phyloP scores from a whole-genome alignment of 768 basidiomycete genomes.

The Leccinum olivaceopallidum region DNA sequence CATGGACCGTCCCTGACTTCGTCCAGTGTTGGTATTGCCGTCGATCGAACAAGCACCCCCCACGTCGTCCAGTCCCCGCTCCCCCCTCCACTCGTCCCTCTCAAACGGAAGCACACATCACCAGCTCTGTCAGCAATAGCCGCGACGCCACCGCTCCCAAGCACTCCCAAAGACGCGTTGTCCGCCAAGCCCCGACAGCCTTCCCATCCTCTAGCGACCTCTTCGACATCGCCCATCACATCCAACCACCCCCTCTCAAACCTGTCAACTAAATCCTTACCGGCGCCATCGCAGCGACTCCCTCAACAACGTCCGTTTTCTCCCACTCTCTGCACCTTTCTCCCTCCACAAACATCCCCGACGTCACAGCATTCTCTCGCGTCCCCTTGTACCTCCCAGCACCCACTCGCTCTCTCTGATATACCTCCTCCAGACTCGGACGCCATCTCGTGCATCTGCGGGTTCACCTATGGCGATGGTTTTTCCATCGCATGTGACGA shows the following conservation, averaged over 20 bases:
- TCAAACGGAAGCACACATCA: conserved; percentile 41
- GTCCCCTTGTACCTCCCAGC: conserved; percentile 25
- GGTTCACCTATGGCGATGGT: conserved; percentile 73
- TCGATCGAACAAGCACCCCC: conserved; percentile 23
- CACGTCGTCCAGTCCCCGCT: conserved; percentile 24
- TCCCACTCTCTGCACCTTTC: conserved; percentile 13
- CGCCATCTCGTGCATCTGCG: conserved; percentile 73
- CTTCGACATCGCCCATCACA: conserved; percentile 18
- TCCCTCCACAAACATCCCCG: conserved; percentile 18
- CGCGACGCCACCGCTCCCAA: conserved; percentile 11
- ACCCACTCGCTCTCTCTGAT: conserved; percentile 16
- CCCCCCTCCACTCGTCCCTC: conserved; percentile 36
- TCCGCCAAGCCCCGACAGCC: conserved; percentile 18
- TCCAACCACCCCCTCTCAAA: conserved; percentile 9
- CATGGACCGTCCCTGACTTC: conserved; percentile 33
- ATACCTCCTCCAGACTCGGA: conserved; percentile 41
- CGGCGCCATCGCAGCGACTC: conserved; percentile 14
- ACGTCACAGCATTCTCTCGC: conserved; percentile 14
- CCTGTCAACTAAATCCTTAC: conserved; percentile 15
- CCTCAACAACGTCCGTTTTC: conserved; percentile 22
- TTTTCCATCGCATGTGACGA: conserved; percentile 84
- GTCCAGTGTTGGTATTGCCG: conserved; percentile 22
- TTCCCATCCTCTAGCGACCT: conserved; percentile 19
- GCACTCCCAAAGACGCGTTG: conserved; percentile 5
- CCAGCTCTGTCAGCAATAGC: conserved; percentile 18